phyloP scores from a whole-genome alignment of 129 eudicot genomes.

The Flaveria trinervia region DNA sequence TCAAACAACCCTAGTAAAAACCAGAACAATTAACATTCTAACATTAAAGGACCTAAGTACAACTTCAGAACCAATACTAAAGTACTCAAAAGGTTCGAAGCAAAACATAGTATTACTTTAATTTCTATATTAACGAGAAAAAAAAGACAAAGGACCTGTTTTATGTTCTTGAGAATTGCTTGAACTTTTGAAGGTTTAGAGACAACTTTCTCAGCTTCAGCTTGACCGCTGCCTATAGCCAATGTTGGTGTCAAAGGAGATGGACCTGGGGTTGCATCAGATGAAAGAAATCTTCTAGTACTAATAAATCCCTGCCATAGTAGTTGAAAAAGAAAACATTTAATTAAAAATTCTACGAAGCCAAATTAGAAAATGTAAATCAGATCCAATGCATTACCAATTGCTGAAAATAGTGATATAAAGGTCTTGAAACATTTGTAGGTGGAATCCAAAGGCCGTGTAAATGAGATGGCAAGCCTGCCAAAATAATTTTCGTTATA shows the following conservation, averaged over 20 bases:
- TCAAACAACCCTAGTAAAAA: background rate
- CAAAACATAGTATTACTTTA: background rate
- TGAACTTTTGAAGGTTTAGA: conserved; percentile 75
- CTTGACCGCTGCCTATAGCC: conserved; percentile 57
- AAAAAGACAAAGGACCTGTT: conserved; percentile 54
- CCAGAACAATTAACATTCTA: background rate
- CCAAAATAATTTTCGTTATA: conserved; percentile 15
- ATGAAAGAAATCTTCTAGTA: conserved; percentile 69
- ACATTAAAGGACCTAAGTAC: background rate
- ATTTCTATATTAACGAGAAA: background rate
- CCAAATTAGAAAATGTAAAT: conserved; percentile 6
- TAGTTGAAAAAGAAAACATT: conserved; percentile 15
- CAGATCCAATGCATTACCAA: conserved; percentile 49
- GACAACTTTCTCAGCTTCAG: conserved; percentile 66
- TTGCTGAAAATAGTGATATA: conserved; percentile 55
- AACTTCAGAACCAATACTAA: background rate
- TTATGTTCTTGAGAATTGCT: conserved; percentile 78
- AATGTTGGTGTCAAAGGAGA: conserved; percentile 74
- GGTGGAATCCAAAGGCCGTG: conserved; percentile 41
- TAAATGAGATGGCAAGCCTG: conserved; percentile 58
- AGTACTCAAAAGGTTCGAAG: background rate
- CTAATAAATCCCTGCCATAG: conserved; percentile 68
- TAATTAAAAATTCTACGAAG: background rate
- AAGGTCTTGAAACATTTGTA: conserved; percentile 51
- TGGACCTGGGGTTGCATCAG: conserved; percentile 73